Evolutionary conservation across 2,329 filamentous ascomycete genomes (phyloP).

Genomic region (Fusarium pininemorale): DNA sequence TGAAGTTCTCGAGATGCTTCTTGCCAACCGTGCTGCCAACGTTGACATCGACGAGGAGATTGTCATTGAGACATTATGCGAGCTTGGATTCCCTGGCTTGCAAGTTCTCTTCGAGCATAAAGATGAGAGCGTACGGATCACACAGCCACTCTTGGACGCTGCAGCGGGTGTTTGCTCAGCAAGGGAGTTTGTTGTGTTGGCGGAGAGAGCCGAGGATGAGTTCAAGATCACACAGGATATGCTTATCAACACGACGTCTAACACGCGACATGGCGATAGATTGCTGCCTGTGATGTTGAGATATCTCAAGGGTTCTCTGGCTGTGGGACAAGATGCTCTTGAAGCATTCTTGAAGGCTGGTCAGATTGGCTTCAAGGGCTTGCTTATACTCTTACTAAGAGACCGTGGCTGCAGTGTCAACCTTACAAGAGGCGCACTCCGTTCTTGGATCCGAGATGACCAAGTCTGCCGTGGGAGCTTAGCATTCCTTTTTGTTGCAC

Average conservation of each 20-base stretch:
- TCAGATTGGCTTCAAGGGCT: slow-evolving; percentile 19
- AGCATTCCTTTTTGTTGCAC: slow-evolving; percentile 22
- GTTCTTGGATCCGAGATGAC: slow-evolving; percentile 23
- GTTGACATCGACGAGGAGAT: slow-evolving; percentile 24
- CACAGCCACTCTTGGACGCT: slow-evolving; percentile 17
- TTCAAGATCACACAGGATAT: slow-evolving; percentile 26
- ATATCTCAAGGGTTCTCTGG: slow-evolving; percentile 11
- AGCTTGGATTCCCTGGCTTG: slow-evolving; percentile 16
- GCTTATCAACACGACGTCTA: slow-evolving; percentile 25
- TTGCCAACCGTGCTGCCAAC: slow-evolving; percentile 15
- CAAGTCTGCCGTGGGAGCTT: slow-evolving; percentile 15
- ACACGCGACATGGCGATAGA: slow-evolving; percentile 15
- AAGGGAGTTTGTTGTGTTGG: slow-evolving; percentile 12
- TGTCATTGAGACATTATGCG: slow-evolving; percentile 2
- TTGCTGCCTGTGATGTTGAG: slow-evolving; percentile 18
- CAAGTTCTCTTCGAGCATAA: slow-evolving; percentile 18
- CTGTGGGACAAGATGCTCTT: slow-evolving; percentile 10
- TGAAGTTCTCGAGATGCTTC: slow-evolving; percentile 27
- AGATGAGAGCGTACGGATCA: slow-evolving; percentile 12
- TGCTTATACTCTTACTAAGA: slow-evolving; percentile 15
- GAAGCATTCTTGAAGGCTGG: slow-evolving; percentile 22
- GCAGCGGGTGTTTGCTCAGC: slow-evolving; percentile 19
- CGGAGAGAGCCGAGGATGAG: slow-evolving; percentile 15
- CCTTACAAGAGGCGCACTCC: slow-evolving; percentile 14
- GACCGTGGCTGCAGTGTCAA: slow-evolving; percentile 19